These are phyloP conservation scores for Rhizopus microsporus DNA, from an alignment of 371 early-diverging fungal genomes.

Conservation along the genomic window DNA sequence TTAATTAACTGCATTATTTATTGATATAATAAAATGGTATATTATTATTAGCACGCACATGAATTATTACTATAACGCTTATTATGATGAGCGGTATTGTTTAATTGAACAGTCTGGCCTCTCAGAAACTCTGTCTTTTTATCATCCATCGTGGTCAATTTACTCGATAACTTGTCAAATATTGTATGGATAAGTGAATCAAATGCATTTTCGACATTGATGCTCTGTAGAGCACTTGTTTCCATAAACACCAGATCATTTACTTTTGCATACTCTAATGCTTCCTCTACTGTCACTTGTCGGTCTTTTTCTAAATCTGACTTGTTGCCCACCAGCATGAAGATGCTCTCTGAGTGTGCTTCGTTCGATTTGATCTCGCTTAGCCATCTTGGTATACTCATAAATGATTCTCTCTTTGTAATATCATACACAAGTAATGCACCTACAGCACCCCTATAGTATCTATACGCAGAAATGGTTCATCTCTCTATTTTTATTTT, in stretches of 20 bases:
- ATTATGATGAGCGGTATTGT: no score
- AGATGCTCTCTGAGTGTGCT: constrained; percentile 84
- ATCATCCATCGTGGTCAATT: constrained; percentile 23
- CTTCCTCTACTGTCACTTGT: constrained; percentile 78
- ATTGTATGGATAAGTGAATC: constrained; percentile 35
- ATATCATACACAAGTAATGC: constrained; percentile 36
- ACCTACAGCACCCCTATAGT: constrained; percentile 38
- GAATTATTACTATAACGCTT: no score
- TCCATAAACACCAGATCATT: constrained; percentile 86
- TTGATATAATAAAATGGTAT: no score
- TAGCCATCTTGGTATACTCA: constrained; percentile 63
- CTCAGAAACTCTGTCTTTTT: constrained; percentile 19
- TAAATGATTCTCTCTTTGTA: constrained; percentile 57
- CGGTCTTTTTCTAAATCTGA: constrained; percentile 83
- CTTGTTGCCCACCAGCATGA: constrained; percentile 98
- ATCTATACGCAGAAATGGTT: constrained; percentile 11
- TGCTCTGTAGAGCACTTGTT: constrained; percentile 86
- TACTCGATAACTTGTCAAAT: constrained; percentile 19
- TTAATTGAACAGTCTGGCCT: constrained; percentile 18
- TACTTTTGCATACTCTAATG: constrained; percentile 74
- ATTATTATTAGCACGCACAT: no score
- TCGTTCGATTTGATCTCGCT: constrained; percentile 82
- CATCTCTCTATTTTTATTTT: neutral
- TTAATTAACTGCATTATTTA: no score
- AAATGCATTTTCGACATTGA: constrained; percentile 74